Evolutionary conservation across 495 filamentous ascomycete genomes (phyloP).

Genomic region (Penicillium steckii): DNA sequence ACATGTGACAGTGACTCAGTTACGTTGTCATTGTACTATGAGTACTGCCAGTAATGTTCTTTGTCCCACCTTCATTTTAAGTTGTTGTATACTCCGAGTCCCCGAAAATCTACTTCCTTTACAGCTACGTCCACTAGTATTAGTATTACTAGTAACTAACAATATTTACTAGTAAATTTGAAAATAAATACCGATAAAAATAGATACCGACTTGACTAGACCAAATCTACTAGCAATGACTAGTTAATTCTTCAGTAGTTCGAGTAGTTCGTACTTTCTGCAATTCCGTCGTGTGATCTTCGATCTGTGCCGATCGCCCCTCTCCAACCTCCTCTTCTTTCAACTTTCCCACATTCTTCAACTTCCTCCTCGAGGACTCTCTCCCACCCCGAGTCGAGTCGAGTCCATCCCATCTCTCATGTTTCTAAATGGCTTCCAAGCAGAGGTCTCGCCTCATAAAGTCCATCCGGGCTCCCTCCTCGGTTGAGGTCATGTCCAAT

Average conservation of each 20-base stretch:
- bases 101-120: too few species aligned
- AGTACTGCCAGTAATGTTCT: too few species aligned
- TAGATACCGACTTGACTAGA: not conserved
- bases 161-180: too few species aligned
- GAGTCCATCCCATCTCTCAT: not conserved
- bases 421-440: not conserved
- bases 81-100: too few species aligned
- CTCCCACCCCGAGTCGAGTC: not conserved
- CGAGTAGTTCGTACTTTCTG: not conserved
- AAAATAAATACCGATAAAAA: too few species aligned
- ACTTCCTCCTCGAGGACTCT: not conserved
- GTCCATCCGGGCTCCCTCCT: conserved; percentile 1
- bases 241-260: not conserved
- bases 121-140: too few species aligned
- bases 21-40: too few species aligned
- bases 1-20: too few species aligned
- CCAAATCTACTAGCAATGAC: too few species aligned
- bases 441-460: conserved; percentile 8
- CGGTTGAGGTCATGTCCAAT: conserved; percentile 4
- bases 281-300: not conserved
- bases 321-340: not conserved
- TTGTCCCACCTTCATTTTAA: too few species aligned
- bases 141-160: too few species aligned
- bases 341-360: not conserved
- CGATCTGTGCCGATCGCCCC: conserved; percentile 3